Conservation (phyloP, 1,284 basidiomycete genomes). For the Cryptococcus wingfieldii region DNA sequence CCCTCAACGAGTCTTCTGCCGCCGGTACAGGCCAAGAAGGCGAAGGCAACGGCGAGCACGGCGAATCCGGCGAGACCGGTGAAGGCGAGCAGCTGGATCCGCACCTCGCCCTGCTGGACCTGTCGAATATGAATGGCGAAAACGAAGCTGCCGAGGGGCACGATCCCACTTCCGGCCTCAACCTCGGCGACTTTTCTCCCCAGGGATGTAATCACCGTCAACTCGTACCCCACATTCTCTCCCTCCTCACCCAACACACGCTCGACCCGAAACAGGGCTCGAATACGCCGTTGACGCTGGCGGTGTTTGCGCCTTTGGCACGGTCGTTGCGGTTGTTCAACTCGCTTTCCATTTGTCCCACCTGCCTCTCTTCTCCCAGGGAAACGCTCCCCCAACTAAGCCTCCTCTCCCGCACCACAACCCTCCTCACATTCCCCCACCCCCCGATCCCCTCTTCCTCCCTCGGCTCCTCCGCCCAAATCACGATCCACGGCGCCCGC, state of each 20-base stretch:
- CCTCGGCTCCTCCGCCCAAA: constrained; percentile 36
- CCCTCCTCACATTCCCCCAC: constrained; percentile 44
- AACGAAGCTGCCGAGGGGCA: constrained; percentile 12
- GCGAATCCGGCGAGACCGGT: constrained; percentile 17
- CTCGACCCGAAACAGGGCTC: constrained; percentile 45
- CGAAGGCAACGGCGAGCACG: constrained; percentile 16
- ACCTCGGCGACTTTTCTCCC: constrained; percentile 17
- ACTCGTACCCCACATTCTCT: constrained; percentile 42
- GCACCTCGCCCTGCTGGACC: constrained; percentile 43
- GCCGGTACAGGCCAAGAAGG: constrained; percentile 16
- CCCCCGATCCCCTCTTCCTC: constrained; percentile 37
- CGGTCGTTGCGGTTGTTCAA: constrained; percentile 43
- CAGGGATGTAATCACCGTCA: constrained; percentile 35
- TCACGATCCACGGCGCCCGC: constrained; percentile 44
- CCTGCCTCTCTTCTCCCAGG: constrained; percentile 40
- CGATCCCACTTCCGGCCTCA: constrained; percentile 19
- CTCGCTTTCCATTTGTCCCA: constrained; percentile 32
- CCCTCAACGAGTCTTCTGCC: constrained; percentile 40
- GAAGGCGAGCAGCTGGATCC: constrained; percentile 35
- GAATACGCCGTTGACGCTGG: constrained; percentile 41
- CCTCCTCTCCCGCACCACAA: constrained; percentile 44
- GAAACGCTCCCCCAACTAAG: constrained; percentile 49
- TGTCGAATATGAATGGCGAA: constrained; percentile 32
- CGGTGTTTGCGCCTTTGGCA: constrained; percentile 40
- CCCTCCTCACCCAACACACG: constrained; percentile 34